phyloP scores from a whole-genome alignment of 2,329 filamentous ascomycete species.

The Penicillium sp. region DNA sequence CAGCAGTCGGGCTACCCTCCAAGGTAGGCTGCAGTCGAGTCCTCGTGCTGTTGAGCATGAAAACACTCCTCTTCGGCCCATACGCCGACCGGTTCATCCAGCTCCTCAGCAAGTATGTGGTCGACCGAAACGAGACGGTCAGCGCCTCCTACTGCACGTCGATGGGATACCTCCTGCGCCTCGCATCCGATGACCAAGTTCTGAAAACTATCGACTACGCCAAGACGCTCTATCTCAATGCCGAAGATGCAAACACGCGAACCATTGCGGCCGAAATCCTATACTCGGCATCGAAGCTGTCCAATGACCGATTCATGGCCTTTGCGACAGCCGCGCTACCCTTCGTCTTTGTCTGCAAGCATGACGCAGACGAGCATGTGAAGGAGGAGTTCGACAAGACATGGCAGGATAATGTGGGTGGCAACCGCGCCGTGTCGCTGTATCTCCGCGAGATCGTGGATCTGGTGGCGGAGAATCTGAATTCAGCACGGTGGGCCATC shows the following conservation, averaged over 20 bases:
- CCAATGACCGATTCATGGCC: constrained; percentile 81
- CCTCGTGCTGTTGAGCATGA: constrained; percentile 79
- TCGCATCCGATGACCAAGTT: constrained; percentile 61
- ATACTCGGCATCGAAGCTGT: constrained; percentile 78
- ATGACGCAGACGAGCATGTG: constrained; percentile 81
- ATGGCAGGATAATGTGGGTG: constrained; percentile 90
- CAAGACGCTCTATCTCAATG: constrained; percentile 74
- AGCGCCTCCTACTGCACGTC: constrained; percentile 85
- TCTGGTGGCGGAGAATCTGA: constrained; percentile 68
- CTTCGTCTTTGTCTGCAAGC: constrained; percentile 83
- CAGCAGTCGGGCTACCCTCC: constrained; percentile 84
- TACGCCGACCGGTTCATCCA: constrained; percentile 76
- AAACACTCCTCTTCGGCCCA: constrained; percentile 71
- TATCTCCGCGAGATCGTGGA: constrained; percentile 80
- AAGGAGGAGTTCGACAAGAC: constrained; percentile 78
- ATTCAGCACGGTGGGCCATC: constrained; percentile 83
- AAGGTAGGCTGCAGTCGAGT: constrained; percentile 90
- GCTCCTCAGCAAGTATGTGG: constrained; percentile 74
- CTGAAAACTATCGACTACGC: constrained; percentile 57
- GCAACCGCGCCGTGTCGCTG: constrained; percentile 75
- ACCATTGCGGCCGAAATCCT: constrained; percentile 81
- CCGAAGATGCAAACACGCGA: constrained; percentile 74
- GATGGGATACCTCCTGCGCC: constrained; percentile 77
- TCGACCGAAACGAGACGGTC: constrained; percentile 93
- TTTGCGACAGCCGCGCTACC: constrained; percentile 76